A percentile compares a stretch with the other conserved stretches of the same genome.
These are phyloP conservation scores for Cochlearia excelsa DNA, from an alignment of 345 rosid genomes.

Conservation along the genomic window DNA sequence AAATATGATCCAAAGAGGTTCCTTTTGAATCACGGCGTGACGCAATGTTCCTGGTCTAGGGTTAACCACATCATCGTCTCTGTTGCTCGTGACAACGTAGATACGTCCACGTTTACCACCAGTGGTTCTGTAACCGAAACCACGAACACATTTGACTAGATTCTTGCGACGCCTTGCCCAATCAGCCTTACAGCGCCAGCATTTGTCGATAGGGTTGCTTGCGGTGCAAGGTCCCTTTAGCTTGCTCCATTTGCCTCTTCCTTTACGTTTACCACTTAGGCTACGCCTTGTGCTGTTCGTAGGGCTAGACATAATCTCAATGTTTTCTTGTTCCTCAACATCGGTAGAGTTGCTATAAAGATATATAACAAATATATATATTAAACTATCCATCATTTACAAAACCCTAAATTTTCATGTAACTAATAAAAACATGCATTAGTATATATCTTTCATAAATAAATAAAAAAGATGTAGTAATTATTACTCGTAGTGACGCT, in stretches of 20 bases:
- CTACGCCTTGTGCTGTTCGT: slow-evolving; percentile 55
- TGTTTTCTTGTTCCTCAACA: slow-evolving; percentile 11
- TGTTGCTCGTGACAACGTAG: slow-evolving; percentile 56
- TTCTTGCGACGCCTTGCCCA: slow-evolving; percentile 62
- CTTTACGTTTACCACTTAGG: slow-evolving; percentile 31
- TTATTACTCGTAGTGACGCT: slow-evolving; percentile 31
- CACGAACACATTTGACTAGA: slow-evolving; percentile 59
- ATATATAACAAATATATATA: slow-evolving; percentile 5
- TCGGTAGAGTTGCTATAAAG: slow-evolving; percentile 34
- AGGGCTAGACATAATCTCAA: slow-evolving; percentile 25
- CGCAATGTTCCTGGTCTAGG: slow-evolving; percentile 66
- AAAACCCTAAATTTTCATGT: neutral
- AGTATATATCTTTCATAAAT: no score
- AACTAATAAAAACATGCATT: neutral
- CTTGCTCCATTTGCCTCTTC: slow-evolving; percentile 30
- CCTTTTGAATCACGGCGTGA: slow-evolving; percentile 59
- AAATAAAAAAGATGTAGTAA: no score
- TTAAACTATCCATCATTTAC: neutral
- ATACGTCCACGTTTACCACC: slow-evolving; percentile 62
- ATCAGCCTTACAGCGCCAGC: slow-evolving; percentile 73
- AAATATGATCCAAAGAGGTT: slow-evolving; percentile 67
- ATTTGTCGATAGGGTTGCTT: slow-evolving; percentile 76
- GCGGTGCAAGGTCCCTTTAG: slow-evolving; percentile 55
- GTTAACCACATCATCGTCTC: slow-evolving; percentile 52
- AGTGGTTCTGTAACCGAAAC: slow-evolving; percentile 55